Conservation (phyloP, 768 basidiomycete genomes). For the Gautieria morchelliformis region DNA sequence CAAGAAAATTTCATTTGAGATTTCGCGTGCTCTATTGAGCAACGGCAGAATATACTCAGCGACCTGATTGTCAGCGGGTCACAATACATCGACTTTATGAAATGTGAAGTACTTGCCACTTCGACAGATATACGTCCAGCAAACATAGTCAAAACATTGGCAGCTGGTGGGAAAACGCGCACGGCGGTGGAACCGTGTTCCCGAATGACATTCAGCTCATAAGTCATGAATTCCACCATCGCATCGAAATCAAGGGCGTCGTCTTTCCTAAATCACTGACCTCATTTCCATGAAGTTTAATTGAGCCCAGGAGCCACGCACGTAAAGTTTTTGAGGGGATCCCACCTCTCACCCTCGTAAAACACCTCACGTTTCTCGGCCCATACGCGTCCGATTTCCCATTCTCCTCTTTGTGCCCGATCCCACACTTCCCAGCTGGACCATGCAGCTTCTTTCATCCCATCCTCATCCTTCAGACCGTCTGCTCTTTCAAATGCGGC, state of each 20-base stretch:
- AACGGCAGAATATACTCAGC: conserved; percentile 80
- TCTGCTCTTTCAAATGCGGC: conserved; percentile 86
- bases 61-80: conserved; percentile 37
- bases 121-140: conserved; percentile 78
- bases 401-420: conserved; percentile 36
- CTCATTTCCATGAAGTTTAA: background rate
- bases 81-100: background rate
- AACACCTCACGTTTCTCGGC: conserved; percentile 92
- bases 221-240: conserved; percentile 86
- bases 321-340: conserved; percentile 76
- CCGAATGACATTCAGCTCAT: conserved; percentile 50
- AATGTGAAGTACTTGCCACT: conserved; percentile 43
- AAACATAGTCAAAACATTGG: conserved; percentile 72
- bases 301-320: conserved; percentile 24
- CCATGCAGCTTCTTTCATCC: conserved; percentile 75
- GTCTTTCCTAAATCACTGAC: conserved; percentile 30
- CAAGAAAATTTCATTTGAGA: conserved; percentile 63
- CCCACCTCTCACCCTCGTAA: conserved; percentile 75
- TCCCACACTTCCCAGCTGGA: conserved; percentile 82
- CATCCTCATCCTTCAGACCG: conserved; percentile 54
- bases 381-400: conserved; percentile 95
- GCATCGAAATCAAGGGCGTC: conserved; percentile 73
- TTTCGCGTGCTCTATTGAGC: conserved; percentile 65
- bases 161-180: conserved; percentile 74
- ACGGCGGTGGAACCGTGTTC: conserved; percentile 77